A percentile compares a stretch with the other conserved stretches of the same genome.
Conservation (phyloP, 257 asterid species). For the Oldenlandia corymbosa region DNA sequence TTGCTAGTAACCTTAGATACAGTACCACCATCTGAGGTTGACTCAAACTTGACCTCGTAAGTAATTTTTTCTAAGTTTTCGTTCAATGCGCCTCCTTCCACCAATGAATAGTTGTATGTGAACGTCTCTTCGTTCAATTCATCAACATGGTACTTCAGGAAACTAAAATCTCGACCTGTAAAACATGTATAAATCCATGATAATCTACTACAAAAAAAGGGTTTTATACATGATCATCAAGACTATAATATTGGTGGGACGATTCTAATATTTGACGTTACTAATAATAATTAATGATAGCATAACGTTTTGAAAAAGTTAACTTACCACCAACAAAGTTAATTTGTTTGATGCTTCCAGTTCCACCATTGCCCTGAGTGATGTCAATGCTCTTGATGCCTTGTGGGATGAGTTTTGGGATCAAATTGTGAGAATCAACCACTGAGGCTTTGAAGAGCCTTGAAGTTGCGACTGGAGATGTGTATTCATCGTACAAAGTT, state of each 20-base stretch:
- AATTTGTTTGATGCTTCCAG: slow-evolving; percentile 22
- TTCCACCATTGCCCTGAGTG: slow-evolving; percentile 21
- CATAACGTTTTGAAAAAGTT: too few species aligned
- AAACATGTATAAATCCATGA: too few species aligned
- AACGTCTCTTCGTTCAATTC: slow-evolving; percentile 15
- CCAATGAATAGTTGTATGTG: slow-evolving; percentile 21
- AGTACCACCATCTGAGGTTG: slow-evolving; percentile 18
- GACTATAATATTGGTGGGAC: too few species aligned
- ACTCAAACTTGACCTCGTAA: slow-evolving; percentile 24
- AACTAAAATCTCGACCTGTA: slow-evolving; percentile 16
- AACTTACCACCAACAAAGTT: slow-evolving; percentile 23
- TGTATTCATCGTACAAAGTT: slow-evolving; percentile 13
- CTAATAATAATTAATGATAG: too few species aligned
- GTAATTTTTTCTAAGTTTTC: slow-evolving; percentile 25
- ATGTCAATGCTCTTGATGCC: slow-evolving; percentile 22
- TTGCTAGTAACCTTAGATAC: slow-evolving; percentile 20
- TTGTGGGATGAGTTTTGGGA: slow-evolving; percentile 26
- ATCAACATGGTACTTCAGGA: slow-evolving; percentile 26
- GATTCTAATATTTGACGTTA: too few species aligned
- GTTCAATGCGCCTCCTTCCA: slow-evolving; percentile 25
- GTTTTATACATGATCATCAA: too few species aligned
- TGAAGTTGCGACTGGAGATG: slow-evolving; percentile 18
- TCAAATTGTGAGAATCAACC: slow-evolving; percentile 21
- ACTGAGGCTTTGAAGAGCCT: slow-evolving; percentile 29
- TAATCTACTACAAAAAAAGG: too few species aligned